Percentiles rank a stretch among this genome's conserved stretches.
phyloP scores from a whole-genome alignment of 192 early-diverging fungal genomes.

The Dissophora ornata region DNA sequence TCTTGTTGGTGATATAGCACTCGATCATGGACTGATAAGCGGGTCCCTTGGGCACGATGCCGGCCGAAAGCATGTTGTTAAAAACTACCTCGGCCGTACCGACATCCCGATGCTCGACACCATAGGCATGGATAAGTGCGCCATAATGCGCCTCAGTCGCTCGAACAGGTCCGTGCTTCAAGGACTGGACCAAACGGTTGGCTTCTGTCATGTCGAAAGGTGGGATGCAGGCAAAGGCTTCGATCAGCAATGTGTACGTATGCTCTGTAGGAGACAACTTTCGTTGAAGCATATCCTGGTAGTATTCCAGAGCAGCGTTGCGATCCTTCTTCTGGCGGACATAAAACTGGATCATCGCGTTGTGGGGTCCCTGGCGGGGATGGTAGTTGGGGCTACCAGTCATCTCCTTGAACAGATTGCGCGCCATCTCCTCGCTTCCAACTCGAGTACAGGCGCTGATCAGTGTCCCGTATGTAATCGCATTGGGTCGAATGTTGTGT shows the following conservation, averaged over 20 bases:
- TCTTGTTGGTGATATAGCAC: constrained; percentile 57
- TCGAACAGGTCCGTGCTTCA: constrained; percentile 51
- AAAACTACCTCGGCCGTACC: constrained; percentile 56
- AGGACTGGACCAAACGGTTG: constrained; percentile 55
- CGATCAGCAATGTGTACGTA: constrained; percentile 67
- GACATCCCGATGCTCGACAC: constrained; percentile 61
- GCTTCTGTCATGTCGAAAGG: constrained; percentile 69
- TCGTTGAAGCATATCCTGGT: constrained; percentile 53
- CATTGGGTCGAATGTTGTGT: constrained; percentile 60
- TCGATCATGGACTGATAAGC: constrained; percentile 70
- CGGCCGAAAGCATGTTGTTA: constrained; percentile 45
- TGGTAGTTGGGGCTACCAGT: constrained; percentile 55
- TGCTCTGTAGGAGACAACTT: constrained; percentile 63
- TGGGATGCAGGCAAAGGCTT: constrained; percentile 62
- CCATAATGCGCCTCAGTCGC: constrained; percentile 65
- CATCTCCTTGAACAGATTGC: constrained; percentile 62
- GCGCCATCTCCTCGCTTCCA: constrained; percentile 62
- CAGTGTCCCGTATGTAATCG: constrained; percentile 67
- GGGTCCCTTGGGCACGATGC: constrained; percentile 58
- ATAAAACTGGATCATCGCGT: constrained; percentile 74
- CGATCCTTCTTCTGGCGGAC: constrained; percentile 65
- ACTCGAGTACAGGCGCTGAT: constrained; percentile 67
- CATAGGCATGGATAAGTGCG: constrained; percentile 67
- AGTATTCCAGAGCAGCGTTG: constrained; percentile 60
- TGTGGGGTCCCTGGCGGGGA: constrained; percentile 64